phyloP scores from a whole-genome alignment of 805 yeast species.

The Candida namnaoensis region DNA sequence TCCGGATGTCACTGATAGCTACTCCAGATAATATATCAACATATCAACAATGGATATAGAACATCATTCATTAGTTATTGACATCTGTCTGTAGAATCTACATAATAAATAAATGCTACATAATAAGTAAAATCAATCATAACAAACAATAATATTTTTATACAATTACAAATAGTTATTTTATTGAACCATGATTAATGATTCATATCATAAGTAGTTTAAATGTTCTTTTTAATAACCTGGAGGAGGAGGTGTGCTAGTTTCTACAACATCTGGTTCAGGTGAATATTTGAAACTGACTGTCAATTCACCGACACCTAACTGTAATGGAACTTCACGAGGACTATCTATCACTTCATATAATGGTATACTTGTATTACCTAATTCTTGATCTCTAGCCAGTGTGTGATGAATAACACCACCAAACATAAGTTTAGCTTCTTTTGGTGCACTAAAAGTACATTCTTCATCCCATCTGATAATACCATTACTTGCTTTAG shows the following conservation, averaged over 20 bases:
- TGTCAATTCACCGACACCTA: slow-evolving; percentile 31
- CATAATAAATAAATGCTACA: no score
- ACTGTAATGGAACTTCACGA: slow-evolving; percentile 30
- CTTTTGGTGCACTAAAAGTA: slow-evolving; percentile 59
- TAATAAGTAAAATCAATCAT: no score
- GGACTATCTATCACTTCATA: slow-evolving; percentile 37
- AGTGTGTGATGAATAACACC: slow-evolving; percentile 63
- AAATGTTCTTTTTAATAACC: slow-evolving; percentile 6
- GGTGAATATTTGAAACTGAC: slow-evolving; percentile 31
- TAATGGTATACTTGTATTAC: slow-evolving; percentile 44
- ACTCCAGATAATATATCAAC: no score
- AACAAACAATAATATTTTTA: no score
- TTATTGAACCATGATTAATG: no score
- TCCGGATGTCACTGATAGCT: no score
- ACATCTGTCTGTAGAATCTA: no score
- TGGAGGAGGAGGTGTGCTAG: slow-evolving; percentile 10
- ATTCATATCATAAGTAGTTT: no score
- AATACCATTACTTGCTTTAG: slow-evolving; percentile 38
- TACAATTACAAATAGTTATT: no score
- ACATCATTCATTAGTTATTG: no score
- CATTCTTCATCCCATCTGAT: slow-evolving; percentile 55
- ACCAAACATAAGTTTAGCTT: slow-evolving; percentile 48
- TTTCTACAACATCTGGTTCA: slow-evolving; percentile 8
- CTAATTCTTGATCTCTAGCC: slow-evolving; percentile 63
- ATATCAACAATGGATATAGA: no score